Evolutionary conservation across 2,329 filamentous ascomycete species (phyloP).

Genomic region (Aspergillus sp.): DNA sequence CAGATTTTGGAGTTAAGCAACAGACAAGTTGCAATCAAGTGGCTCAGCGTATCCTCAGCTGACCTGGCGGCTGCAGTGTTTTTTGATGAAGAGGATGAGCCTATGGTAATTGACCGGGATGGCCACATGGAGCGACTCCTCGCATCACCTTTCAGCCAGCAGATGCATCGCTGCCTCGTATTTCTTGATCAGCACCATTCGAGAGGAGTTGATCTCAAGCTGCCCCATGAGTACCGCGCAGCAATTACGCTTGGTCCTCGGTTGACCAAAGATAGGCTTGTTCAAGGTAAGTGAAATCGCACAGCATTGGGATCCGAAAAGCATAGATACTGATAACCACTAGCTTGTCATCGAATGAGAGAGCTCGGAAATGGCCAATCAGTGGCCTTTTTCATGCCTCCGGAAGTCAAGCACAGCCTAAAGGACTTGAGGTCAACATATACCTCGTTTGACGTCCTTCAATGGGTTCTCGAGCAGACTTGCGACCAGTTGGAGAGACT

Average conservation of each 20-base stretch:
- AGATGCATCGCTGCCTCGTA: slow-evolving; percentile 64
- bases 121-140: slow-evolving; percentile 46
- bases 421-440: slow-evolving; percentile 47
- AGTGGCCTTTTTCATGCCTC: slow-evolving; percentile 55
- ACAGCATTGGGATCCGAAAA: slow-evolving; percentile 39
- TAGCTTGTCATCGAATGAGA: no score
- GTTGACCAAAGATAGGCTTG: slow-evolving; percentile 69
- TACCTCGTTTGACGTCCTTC: slow-evolving; percentile 58
- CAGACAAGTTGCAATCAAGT: slow-evolving; percentile 54
- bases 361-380: no score
- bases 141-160: slow-evolving; percentile 60
- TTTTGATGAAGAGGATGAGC: slow-evolving; percentile 47
- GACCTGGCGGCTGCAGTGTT: slow-evolving; percentile 53
- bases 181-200: slow-evolving; percentile 74
- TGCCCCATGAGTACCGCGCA: slow-evolving; percentile 63
- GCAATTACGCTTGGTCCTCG: slow-evolving; percentile 68
- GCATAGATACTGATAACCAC: no score
- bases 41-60: slow-evolving; percentile 48
- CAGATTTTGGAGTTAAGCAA: slow-evolving; percentile 69
- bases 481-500: slow-evolving; percentile 53
- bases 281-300: slow-evolving; percentile 60
- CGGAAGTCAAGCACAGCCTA: slow-evolving; percentile 64
- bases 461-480: slow-evolving; percentile 64
- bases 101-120: slow-evolving; percentile 33
- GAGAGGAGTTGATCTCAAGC: slow-evolving; percentile 67